Evolutionary conservation across 2,329 filamentous ascomycete species (phyloP), one percentile per base, ranked within the genome.

Genomic region (Ophiocordyceps australis): DNA sequence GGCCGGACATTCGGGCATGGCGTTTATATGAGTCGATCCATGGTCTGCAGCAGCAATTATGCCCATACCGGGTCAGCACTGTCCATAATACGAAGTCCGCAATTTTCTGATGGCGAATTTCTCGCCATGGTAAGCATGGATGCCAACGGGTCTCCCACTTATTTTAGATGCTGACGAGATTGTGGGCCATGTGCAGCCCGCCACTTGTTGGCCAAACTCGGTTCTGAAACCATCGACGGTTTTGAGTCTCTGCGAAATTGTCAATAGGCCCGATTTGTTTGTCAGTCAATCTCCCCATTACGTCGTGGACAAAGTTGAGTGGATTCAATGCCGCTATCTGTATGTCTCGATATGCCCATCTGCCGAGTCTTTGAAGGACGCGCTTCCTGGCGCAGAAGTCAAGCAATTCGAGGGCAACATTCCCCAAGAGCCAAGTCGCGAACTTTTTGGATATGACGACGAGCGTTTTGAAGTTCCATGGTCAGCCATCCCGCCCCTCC

Each of bases 261-360:
- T 92, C 39, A 93, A 93, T 41, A 58, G 60, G 0, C 72, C 81
- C 0, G 26, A 45, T 0, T 40, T 74, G 23, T 93, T 79, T 38
- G 46, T 61, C 5, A 62, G 54, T 32, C 38, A 7, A 0, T 34
- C 1, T 0, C 74, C 74, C 0, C 69, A 73, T 49, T 71, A 79
- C 24, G 85, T 93, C 7, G 71, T 93, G 2, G 45, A 65, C 15
- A 58, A 82, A 23, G 52, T 76, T 8, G 75, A 91, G 39, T 94
- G 85, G 85, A 83, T 92, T 31, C 82, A 91, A 41, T 83, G 81
- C 15, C 67, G 83, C 22, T 93, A 91, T 46, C 59, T 94, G 2
- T 79, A 93, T 36, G 68, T 58, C 13, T 27, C 35, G 10, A 37
- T 42, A 4, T 10, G 30, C 2, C 34, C 38, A n/a, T 29, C 27